Percentiles rank a stretch among this genome's conserved stretches.
phyloP scores from a whole-genome alignment of 1,284 basidiomycete genomes.

The Fomitopsis schrenkii region DNA sequence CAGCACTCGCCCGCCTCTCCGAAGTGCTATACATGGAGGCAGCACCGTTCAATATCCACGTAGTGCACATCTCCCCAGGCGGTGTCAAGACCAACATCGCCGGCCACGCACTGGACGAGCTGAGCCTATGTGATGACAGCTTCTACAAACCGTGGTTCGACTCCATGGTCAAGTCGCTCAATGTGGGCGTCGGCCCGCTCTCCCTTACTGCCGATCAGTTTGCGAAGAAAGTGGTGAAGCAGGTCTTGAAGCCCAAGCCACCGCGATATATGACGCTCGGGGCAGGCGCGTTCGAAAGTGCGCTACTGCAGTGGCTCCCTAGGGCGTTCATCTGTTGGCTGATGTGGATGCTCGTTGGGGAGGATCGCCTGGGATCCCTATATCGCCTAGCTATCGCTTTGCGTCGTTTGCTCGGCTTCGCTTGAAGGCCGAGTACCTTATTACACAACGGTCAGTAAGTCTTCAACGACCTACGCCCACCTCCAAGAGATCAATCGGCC shows the following conservation, averaged over 20 bases:
- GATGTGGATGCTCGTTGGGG: constrained; percentile 34
- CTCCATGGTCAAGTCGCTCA: constrained; percentile 46
- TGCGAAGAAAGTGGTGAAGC: constrained; percentile 42
- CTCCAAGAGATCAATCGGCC: too few relatives aligned
- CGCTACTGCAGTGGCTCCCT: constrained; percentile 50
- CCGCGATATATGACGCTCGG: constrained; percentile 30
- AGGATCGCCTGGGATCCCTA: not conserved
- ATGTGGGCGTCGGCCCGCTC: constrained; percentile 34
- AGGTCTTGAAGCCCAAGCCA: constrained; percentile 28
- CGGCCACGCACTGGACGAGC: not conserved
- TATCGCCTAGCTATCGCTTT: not conserved
- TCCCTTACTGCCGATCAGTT: constrained; percentile 52
- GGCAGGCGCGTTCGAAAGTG: constrained; percentile 34
- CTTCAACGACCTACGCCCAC: too few relatives aligned
- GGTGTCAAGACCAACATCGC: constrained; percentile 56
- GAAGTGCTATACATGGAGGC: constrained; percentile 70
- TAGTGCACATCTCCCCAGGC: constrained; percentile 59
- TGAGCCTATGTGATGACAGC: constrained; percentile 32
- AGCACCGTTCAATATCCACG: constrained; percentile 52
- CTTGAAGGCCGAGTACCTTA: not conserved
- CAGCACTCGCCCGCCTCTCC: constrained; percentile 56
- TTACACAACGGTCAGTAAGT: too few relatives aligned
- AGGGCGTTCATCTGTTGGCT: constrained; percentile 39
- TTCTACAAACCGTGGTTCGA: constrained; percentile 49
- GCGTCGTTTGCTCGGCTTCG: not conserved